phyloP scores from a whole-genome alignment of 2,329 filamentous ascomycete species.

The Sarocladiaceae sp. region DNA sequence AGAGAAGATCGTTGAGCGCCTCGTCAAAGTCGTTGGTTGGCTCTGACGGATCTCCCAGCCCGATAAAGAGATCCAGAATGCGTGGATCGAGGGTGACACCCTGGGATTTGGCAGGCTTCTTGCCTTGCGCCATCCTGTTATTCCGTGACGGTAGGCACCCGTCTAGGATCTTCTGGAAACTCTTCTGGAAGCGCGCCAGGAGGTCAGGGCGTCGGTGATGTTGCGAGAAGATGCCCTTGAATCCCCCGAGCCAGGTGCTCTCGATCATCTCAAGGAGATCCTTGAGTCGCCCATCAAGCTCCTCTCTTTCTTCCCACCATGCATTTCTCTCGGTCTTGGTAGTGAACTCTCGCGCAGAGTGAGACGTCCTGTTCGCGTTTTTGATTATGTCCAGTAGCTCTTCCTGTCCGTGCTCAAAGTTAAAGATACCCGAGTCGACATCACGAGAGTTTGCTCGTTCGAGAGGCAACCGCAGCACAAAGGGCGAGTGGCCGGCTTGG shows the following conservation, averaged over 20 bases:
- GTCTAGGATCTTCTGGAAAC: conserved; percentile 73
- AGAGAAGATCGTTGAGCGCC: conserved; percentile 82
- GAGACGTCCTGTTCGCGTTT: conserved; percentile 76
- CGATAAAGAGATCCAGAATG: conserved; percentile 83
- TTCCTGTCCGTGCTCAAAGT: conserved; percentile 69
- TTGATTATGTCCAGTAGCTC: conserved; percentile 81
- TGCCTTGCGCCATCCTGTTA: conserved; percentile 31
- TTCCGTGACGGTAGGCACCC: conserved; percentile 80
- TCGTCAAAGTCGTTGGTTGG: conserved; percentile 75
- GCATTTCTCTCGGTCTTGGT: conserved; percentile 68
- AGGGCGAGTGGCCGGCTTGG: conserved; percentile 66
- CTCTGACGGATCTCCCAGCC: conserved; percentile 66
- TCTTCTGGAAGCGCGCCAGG: conserved; percentile 68
- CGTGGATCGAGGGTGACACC: conserved; percentile 47
- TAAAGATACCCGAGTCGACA: conserved; percentile 70
- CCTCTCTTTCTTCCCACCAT: conserved; percentile 87
- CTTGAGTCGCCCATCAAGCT: conserved; percentile 68
- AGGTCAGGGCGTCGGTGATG: conserved; percentile 55
- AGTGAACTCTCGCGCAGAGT: conserved; percentile 62
- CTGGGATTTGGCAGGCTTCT: conserved; percentile 33
- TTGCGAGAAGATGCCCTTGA: conserved; percentile 87
- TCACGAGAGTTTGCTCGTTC: conserved; percentile 76
- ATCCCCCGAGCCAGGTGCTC: conserved; percentile 89
- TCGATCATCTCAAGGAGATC: conserved; percentile 81
- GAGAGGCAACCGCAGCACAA: conserved; percentile 80